Evolutionary conservation across 441 rosid species (phyloP), one percentile per base, ranked within the genome.

Genomic region (Jatropha multifida): DNA sequence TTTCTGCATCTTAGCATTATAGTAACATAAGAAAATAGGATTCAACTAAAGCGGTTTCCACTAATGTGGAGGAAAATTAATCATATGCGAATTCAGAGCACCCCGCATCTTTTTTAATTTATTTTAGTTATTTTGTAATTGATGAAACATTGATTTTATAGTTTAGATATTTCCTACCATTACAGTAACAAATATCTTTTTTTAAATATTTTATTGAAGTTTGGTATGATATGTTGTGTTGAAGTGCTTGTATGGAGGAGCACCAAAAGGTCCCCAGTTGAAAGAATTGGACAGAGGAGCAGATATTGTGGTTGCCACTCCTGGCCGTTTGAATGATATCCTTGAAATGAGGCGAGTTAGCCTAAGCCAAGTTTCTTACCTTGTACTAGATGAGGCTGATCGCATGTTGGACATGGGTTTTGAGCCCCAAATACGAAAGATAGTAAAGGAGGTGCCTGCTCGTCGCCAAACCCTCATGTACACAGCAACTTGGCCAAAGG

Each of bases 381-480:
- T 96, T 74, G 99, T 96, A 77, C 85, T 94, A 26, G 98, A 96
- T 76, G 99, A 96, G 87, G 99, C 99, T 76, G 99, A 96, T 86
- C 93, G 98, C 71, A 96, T 96, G 99, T 83, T 96, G 79, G 99
- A 96, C 82, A 96, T 96, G 99, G 99, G 99, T 61, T 96, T 96
- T 77, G 99, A 96, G 77, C 99, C 99, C 48, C 99, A 96, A 76
- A 96, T 96, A 79, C 79, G 99, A 75, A 96, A 92, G 89, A 92
- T 96, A 78, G 98, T 96, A 71, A 93, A 90, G 55, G 98, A 92
- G 83, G 92, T 94, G 20, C 99, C 99, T 59, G 76, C 92, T 42
- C 88, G 93, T 69, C 94, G 99, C 63, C 99, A 96, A 86, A 96
- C 98, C 40, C 98, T 96, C 76, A 96, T 96, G 99, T 96, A 85